Percentiles rank a stretch among this genome's conserved stretches.
Conservation (phyloP, 371 early-diverging fungal species). For the Chytridiales sp. region DNA sequence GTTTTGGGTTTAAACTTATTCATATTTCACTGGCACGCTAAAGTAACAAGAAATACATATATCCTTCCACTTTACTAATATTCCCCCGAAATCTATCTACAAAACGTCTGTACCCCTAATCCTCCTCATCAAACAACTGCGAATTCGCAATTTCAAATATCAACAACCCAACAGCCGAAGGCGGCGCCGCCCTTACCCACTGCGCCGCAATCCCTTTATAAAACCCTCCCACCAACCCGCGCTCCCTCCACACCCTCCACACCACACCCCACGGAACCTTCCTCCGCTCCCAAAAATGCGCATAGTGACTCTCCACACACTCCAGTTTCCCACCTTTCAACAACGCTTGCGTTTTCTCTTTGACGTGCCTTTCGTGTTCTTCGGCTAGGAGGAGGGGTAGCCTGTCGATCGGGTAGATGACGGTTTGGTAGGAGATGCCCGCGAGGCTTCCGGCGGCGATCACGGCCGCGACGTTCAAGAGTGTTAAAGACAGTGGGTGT, state of each 20-base stretch:
- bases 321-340: neutral
- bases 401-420: slow-evolving; percentile 43
- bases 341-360: slow-evolving; percentile 7
- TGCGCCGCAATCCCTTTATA: slow-evolving; percentile 43
- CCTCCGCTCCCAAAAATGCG: no score
- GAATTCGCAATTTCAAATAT: slow-evolving; percentile 43
- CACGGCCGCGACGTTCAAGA: slow-evolving; percentile 35
- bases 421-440: slow-evolving; percentile 40
- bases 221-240: slow-evolving; percentile 32
- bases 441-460: slow-evolving; percentile 42
- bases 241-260: slow-evolving; percentile 16
- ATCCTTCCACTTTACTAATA: no score
- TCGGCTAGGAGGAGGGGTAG: slow-evolving; percentile 23
- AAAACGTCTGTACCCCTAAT: no score
- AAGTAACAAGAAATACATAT: no score
- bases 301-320: no score
- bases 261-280: slow-evolving; percentile 16
- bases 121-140: no score
- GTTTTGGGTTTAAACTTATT: no score
- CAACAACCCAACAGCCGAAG: slow-evolving; percentile 45
- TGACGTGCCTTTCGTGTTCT: slow-evolving; percentile 3
- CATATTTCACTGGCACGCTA: no score
- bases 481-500: slow-evolving; percentile 17
- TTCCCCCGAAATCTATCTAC: no score
- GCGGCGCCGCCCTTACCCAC: slow-evolving; percentile 45